Percentiles rank a stretch among this genome's conserved stretches.
These are phyloP conservation scores for Agrocybe chaxingu DNA, from an alignment of 768 basidiomycete genomes.

Conservation along the genomic window DNA sequence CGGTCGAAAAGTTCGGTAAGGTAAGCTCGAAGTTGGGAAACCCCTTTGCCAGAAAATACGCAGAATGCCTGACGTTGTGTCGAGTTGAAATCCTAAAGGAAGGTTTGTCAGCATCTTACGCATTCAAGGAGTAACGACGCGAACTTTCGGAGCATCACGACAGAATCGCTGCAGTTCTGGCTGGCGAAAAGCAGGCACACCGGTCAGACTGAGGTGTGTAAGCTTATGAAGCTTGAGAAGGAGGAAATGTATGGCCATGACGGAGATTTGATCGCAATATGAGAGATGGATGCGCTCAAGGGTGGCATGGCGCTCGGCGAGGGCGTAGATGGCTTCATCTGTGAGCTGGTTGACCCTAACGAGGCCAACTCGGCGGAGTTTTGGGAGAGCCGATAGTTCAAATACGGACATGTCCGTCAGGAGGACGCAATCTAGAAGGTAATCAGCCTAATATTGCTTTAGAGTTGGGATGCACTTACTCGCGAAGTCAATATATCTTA, in stretches of 20 bases:
- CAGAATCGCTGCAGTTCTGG: constrained; percentile 87
- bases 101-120: constrained; percentile 5
- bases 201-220: constrained; percentile 95
- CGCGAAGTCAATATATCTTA: constrained; percentile 95
- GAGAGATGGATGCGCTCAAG: constrained; percentile 96
- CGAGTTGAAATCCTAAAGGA: constrained; percentile 79
- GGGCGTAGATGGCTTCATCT: constrained; percentile 87
- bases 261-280: constrained; percentile 93
- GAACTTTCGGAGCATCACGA: constrained; percentile 80
- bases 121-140: constrained; percentile 3
- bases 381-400: constrained; percentile 83
- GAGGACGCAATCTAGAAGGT: constrained; percentile 65
- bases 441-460: constrained; percentile 3
- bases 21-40: constrained; percentile 76
- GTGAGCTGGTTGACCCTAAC: constrained; percentile 92
- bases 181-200: constrained; percentile 87
- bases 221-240: constrained; percentile 86
- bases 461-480: constrained; percentile 50
- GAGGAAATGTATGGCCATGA: constrained; percentile 87
- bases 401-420: constrained; percentile 94
- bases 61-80: constrained; percentile 90
- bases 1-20: constrained; percentile 74
- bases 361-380: constrained; percentile 91
- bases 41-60: constrained; percentile 93
- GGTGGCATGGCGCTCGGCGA: constrained; percentile 81